Evolutionary conservation across 1,139 yeast species (phyloP).

Genomic region (Chernovozyma sophiae-reginae): DNA sequence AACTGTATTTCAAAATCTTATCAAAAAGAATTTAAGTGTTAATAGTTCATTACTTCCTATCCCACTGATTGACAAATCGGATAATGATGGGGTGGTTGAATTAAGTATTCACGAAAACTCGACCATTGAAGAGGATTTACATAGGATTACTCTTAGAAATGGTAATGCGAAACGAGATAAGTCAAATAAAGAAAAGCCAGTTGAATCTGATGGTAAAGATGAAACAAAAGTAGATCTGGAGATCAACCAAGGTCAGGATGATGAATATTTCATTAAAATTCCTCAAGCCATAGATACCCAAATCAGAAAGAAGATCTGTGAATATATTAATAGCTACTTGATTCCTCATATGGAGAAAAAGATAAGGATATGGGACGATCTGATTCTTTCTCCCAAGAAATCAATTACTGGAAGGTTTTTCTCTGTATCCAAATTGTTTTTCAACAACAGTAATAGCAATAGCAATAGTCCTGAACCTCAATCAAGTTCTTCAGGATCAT

Average conservation of each 20-base stretch:
- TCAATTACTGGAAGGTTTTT: constrained; percentile 74
- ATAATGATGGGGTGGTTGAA: constrained; percentile 10
- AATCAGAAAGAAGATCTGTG: constrained; percentile 44
- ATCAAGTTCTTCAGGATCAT: constrained; percentile 10
- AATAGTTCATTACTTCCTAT: constrained; percentile 28
- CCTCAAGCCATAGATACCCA: constrained; percentile 37
- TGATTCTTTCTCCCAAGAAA: constrained; percentile 60
- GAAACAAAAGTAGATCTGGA: constrained; percentile 1
- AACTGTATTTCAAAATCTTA: constrained; percentile 28
- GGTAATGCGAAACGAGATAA: background rate
- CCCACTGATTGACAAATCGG: background rate
- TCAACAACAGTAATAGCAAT: constrained; percentile 26
- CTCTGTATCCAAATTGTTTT: constrained; percentile 60
- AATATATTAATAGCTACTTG: constrained; percentile 52
- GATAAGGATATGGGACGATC: constrained; percentile 76
- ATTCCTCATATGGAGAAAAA: constrained; percentile 79
- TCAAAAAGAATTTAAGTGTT: constrained; percentile 24
- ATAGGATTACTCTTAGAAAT: constrained; percentile 24
- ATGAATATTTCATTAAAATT: constrained; percentile 16
- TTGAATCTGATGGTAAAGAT: background rate
- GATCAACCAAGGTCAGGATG: constrained; percentile 6
- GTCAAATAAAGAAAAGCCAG: constrained; percentile 11
- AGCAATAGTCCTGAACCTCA: constrained; percentile 8
- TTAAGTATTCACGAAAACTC: constrained; percentile 32
- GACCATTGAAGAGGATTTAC: constrained; percentile 55